These are phyloP conservation scores for Solanum habrochaites DNA, from an alignment of 257 asterid species.

Conservation along the genomic window DNA sequence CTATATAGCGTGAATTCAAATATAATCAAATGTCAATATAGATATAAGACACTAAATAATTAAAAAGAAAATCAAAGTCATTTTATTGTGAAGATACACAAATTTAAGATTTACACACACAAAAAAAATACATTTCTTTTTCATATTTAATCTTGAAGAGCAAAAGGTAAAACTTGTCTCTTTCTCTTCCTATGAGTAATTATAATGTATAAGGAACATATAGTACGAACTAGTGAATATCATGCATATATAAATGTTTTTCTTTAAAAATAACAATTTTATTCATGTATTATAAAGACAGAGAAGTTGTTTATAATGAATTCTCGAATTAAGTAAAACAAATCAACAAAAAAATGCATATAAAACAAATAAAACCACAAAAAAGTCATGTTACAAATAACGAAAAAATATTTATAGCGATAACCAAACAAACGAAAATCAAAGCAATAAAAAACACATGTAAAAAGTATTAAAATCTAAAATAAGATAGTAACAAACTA, in stretches of 20 bases:
- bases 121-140: no score
- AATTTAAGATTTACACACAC: no score
- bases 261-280: rapidly evolving
- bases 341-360: not conserved
- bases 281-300: rapidly evolving
- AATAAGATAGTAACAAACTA: not conserved
- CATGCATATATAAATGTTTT: no score
- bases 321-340: rapidly evolving
- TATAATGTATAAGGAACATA: not conserved
- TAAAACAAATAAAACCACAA: not conserved
- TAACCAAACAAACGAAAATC: not conserved
- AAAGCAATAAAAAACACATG: not conserved
- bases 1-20: no score
- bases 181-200: not conserved
- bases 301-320: rapidly evolving
- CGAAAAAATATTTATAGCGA: not conserved
- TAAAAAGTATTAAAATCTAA: not conserved
- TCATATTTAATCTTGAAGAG: not conserved
- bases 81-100: no score
- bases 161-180: not conserved
- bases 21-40: no score
- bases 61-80: no score
- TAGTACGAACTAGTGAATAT: not conserved
- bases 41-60: no score
- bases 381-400: not conserved